Evolutionary conservation across 129 eudicot genomes (phyloP), one percentile per base, ranked within the genome.

Genomic region (Helianthus tuberosus): DNA sequence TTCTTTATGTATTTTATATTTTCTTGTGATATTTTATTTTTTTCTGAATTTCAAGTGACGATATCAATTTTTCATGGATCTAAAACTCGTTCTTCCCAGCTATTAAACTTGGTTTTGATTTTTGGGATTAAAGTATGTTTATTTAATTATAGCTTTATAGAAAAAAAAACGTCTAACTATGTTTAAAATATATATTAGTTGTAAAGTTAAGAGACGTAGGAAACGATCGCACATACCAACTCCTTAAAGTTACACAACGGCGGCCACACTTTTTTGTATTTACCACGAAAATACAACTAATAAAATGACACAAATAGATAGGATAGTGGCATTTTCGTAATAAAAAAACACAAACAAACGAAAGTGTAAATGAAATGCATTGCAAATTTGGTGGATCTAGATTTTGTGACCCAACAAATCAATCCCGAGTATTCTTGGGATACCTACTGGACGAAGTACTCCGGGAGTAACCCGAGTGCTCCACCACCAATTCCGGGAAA

Each of bases 241-340:
- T 50, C 16, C 14, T 57, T 57, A 36, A 57, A 57, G 35, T 20
- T 12, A 57, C 35, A 57, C 35, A 0, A 57, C 35, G 63, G 13
- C 35, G 32, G 35, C 36, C 35, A 20, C 63, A 54, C 61, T 54
- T 17, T 17, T 0, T 2, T 52, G 16, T 66, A 8, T 41, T 16
- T 66, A 44, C 25, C 23, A 20, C 23, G 23, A 20, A 20, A 20
- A 20, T 20, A 27, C 1, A 27, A 27, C 23, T 27, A 1, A 27
- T 27, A 27, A 27, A 51, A 15, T 41, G 12, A 20, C 2, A 20
- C 5, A 57, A 57, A 59, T 73, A 58, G 68, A 73, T 60, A 73
- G 35, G 75, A 60, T 9, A 46, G 64, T 73, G 59, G 48, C 69
- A 73, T 59, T 73, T 73, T 11, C 2, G 60, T 73, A 73, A 60